Evolutionary conservation across 2,329 filamentous ascomycete species (phyloP).

Genomic region (Fusarium sp.): DNA sequence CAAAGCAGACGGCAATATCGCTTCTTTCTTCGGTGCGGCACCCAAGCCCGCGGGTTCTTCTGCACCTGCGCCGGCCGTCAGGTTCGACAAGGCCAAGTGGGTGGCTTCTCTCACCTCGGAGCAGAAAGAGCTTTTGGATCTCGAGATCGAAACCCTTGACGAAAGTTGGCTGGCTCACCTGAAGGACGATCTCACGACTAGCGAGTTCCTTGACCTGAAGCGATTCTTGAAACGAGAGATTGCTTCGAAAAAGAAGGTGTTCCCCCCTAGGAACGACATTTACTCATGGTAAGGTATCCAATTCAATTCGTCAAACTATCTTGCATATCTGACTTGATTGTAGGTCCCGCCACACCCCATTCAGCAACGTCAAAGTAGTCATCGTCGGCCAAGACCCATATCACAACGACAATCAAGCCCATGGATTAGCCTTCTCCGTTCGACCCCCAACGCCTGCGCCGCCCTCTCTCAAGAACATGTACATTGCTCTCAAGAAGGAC

Average conservation of each 20-base stretch:
- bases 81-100: constrained; percentile 93
- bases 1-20: constrained; percentile 81
- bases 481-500: constrained; percentile 85
- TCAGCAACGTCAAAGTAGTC: constrained; percentile 88
- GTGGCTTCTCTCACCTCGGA: constrained; percentile 79
- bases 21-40: constrained; percentile 80
- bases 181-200: constrained; percentile 82
- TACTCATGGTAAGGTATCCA: constrained; percentile 81
- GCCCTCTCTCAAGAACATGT: constrained; percentile 93
- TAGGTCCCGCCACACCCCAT: constrained; percentile 93
- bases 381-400: constrained; percentile 97
- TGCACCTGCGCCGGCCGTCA: constrained; percentile 52
- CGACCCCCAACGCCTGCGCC: constrained; percentile 87
- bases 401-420: constrained; percentile 94
- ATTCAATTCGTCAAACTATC: background rate
- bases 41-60: constrained; percentile 62
- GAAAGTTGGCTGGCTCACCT: constrained; percentile 90
- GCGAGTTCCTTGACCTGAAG: constrained; percentile 88
- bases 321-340: constrained; percentile 25
- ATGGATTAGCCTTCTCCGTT: constrained; percentile 95
- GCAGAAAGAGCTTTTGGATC: constrained; percentile 80
- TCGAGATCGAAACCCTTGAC: constrained; percentile 92
- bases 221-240: constrained; percentile 84
- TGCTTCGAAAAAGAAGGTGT: constrained; percentile 77
- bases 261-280: constrained; percentile 86